These are phyloP conservation scores for Fraxinus greggii DNA, from an alignment of 305 asterid species.

Conservation along the genomic window DNA sequence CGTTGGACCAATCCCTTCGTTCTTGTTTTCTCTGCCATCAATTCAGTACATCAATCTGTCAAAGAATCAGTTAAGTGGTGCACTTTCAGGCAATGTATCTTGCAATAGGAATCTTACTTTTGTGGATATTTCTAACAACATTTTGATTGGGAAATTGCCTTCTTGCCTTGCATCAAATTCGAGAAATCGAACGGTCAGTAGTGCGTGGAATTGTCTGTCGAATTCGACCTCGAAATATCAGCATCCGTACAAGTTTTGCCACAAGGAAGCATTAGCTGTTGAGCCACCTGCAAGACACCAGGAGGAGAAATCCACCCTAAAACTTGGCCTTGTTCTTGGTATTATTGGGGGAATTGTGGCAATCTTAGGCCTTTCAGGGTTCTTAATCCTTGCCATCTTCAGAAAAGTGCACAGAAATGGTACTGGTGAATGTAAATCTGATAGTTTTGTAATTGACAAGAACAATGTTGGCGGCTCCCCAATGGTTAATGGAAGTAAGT, in stretches of 20 bases:
- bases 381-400: constrained; percentile 47
- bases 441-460: constrained; percentile 60
- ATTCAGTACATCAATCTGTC: constrained; percentile 48
- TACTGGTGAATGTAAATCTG: constrained; percentile 40
- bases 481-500: constrained; percentile 54
- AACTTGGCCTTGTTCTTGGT: constrained; percentile 74
- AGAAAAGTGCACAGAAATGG: constrained; percentile 41
- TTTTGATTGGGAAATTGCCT: constrained; percentile 77
- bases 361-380: constrained; percentile 46
- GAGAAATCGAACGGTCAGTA: constrained; percentile 52
- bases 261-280: constrained; percentile 84
- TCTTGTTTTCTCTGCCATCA: constrained; percentile 63
- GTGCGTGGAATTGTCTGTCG: constrained; percentile 67
- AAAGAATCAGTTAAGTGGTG: constrained; percentile 77
- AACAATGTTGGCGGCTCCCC: constrained; percentile 42
- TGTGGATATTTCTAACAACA: constrained; percentile 75
- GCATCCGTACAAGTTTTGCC: constrained; percentile 61
- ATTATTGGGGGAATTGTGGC: constrained; percentile 60
- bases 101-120: constrained; percentile 54
- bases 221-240: constrained; percentile 68
- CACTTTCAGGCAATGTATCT: constrained; percentile 39
- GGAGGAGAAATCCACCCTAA: constrained; percentile 43
- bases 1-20: constrained; percentile 73
- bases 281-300: constrained; percentile 49
- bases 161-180: constrained; percentile 57